Evolutionary conservation across 805 yeast species (phyloP).

Genomic region (Sugiyamaella chiloensis): DNA sequence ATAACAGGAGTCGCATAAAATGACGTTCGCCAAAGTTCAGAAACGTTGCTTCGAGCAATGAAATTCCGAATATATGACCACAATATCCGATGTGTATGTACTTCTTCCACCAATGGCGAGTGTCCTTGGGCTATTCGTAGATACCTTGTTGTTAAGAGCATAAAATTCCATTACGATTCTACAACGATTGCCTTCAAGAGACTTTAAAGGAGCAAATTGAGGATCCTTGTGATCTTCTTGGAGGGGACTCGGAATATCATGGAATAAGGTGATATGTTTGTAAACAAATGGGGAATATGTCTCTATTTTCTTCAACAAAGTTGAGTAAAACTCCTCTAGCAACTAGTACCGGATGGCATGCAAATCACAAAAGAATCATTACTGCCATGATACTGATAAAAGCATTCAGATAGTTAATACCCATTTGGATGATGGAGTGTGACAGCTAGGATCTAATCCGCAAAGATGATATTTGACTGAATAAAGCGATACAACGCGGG

Average conservation of each 20-base stretch:
- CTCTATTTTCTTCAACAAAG: slow-evolving; percentile 45
- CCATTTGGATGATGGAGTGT: slow-evolving; percentile 49
- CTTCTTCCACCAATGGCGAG: slow-evolving; percentile 34
- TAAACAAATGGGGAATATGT: slow-evolving; percentile 45
- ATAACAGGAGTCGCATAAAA: too few species aligned
- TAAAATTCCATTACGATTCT: slow-evolving; percentile 35
- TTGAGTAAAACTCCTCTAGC: slow-evolving; percentile 46
- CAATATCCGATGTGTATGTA: slow-evolving; percentile 21
- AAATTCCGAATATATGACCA: slow-evolving; percentile 15
- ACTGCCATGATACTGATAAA: slow-evolving; percentile 30
- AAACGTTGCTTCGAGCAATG: too few species aligned
- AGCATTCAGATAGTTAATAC: slow-evolving; percentile 40
- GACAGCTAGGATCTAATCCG: slow-evolving; percentile 44
- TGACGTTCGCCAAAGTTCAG: too few species aligned
- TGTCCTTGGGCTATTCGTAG: slow-evolving; percentile 43
- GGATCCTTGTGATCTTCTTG: slow-evolving; percentile 38
- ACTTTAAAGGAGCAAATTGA: slow-evolving; percentile 43
- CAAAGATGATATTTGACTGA: slow-evolving; percentile 38
- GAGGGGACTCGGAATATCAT: slow-evolving; percentile 42
- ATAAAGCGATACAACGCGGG: slow-evolving; percentile 41
- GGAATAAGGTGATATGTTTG: slow-evolving; percentile 54
- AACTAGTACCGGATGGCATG: slow-evolving; percentile 50
- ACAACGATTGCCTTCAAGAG: slow-evolving; percentile 45
- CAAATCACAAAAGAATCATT: slow-evolving; percentile 40
- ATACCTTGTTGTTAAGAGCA: slow-evolving; percentile 38